Base-by-base conservation (phyloP, 2,329 filamentous ascomycete genomes). In the Fusarium chaquense region DNA sequence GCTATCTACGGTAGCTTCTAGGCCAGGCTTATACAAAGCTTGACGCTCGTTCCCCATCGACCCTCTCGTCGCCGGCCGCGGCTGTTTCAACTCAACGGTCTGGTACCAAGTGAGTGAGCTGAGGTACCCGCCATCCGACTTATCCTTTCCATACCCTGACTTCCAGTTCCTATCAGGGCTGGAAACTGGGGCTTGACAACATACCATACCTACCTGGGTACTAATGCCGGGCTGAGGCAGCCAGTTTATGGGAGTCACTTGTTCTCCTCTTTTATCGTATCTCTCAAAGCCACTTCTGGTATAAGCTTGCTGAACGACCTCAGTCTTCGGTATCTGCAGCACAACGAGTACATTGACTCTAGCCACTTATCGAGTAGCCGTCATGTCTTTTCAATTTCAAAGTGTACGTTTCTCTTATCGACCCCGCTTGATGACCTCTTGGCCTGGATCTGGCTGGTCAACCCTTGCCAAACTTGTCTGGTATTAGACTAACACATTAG, bases 361-460 rank as follows among this genome's bases (percentile, higher is more conserved):
- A 22, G 35, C 28, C 22, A 24, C 8, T 28, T n/a, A 61, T 63
- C 44, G 32, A 41, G 20, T 20, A 44, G 30, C 46, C 41, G 59
- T 36, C 57, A 75, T 75, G 73, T 74, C 73, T 20, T 67, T 70
- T 51, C 71, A 74, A 46, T 75, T 75, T 35, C 71, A 75, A 54
- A 72, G 56, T 32, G 73, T 75, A 67, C 41, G 73, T 65, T 44
- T 46, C 40, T 62, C 35, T 26, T 18, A 18, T 40, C 36, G 50
- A 46, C 57, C 57, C 51, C 50, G 44, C 57, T 62, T 49, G 26
- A 20, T 60, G 47, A 15, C 26, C 40, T 49, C 41, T 46, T 22
- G 28, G 36, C 52, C 47, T 18, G 46, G 43, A 15, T 30, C 38
- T 55, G 40, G 41, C 67, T 46, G 59, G 24, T 28, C 49, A 52